Evolutionary conservation across 2,329 filamentous ascomycete genomes (phyloP), one percentile per base, ranked within the genome.

Genomic region (Parastagonospora avenae): DNA sequence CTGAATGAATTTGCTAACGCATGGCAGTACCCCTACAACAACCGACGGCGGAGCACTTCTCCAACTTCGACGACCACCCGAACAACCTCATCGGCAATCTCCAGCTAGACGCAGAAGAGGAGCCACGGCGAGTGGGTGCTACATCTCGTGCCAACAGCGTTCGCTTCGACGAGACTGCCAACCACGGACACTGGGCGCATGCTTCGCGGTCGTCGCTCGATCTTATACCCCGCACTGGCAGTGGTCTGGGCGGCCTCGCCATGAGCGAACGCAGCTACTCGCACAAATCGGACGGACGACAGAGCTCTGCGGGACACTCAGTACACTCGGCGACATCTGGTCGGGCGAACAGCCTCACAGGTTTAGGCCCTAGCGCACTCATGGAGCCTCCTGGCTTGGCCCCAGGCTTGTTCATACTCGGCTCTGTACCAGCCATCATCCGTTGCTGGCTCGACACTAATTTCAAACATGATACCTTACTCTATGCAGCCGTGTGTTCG

Each of bases 111-210:
- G 83, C 88, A 4, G 92, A 96, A 55, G 92, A 97, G 56, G 89
- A 92, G 68, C 90, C 90, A 29, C 87, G 91, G 50, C 86, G 91
- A 32, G 85, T 93, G 57, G 91, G 94, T 46, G 91, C 90, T 15
- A 89, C 91, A 14, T 99, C 94, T 14, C 85, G 94, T 63, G 93
- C 94, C 41, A 97, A 97, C 71, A 97, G 94, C 69, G 94, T 99
- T 62, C 90, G 94, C 32, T 99, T 99, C 66, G 94, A 97, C 69
- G 93, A 97, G 72, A 96, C 91, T 68, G 92, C 93, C 11, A 86
- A 96, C 63, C 92, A 96, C 64, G 89, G 91, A 41, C 92, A 92
- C 72, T 95, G 94, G 85, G 88, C 87, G 32, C 91, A 96, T 67
- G 86, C 85, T 58, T 90, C 88, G 52, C 86, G 93, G 38, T 88